Evolutionary conservation across 1,284 basidiomycete species (phyloP).

Genomic region (Leccinum fuscescens): DNA sequence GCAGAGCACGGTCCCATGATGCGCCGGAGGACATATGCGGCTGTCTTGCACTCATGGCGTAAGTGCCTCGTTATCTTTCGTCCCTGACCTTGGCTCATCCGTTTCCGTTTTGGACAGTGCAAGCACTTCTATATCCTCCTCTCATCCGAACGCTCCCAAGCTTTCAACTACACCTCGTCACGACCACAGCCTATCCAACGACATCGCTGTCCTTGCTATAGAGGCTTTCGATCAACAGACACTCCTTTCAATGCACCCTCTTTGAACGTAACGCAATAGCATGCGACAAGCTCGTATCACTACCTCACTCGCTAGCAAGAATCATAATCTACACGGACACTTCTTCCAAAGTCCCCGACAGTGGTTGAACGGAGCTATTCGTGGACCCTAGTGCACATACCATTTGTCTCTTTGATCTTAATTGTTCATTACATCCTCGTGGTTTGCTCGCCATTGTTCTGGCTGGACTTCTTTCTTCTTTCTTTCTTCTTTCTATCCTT

Average conservation of each 20-base stretch:
- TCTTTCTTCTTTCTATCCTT: background rate
- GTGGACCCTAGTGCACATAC: conserved; percentile 2
- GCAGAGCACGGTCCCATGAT: conserved; percentile 11
- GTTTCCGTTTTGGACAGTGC: background rate
- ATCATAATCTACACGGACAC: conserved; percentile 10
- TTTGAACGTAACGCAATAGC: background rate
- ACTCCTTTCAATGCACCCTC: conserved; percentile 3
- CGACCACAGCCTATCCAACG: background rate
- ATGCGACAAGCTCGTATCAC: background rate
- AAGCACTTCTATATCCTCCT: background rate
- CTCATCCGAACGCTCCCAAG: conserved; percentile 2
- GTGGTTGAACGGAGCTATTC: background rate
- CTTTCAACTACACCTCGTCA: conserved; percentile 5
- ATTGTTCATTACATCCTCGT: conserved; percentile 1
- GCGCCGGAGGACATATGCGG: background rate
- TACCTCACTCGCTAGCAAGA: conserved; percentile 10
- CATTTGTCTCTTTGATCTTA: background rate
- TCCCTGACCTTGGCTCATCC: background rate
- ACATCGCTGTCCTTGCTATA: background rate
- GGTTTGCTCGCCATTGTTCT: conserved; percentile 3
- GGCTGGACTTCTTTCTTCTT: background rate
- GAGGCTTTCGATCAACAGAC: background rate
- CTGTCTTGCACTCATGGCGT: conserved; percentile 5
- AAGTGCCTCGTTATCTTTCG: background rate
- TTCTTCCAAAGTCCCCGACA: background rate